Percentiles rank a stretch among this genome's conserved stretches.
Conservation (phyloP, 441 rosid genomes). For the Pelargonium citronellum region DNA sequence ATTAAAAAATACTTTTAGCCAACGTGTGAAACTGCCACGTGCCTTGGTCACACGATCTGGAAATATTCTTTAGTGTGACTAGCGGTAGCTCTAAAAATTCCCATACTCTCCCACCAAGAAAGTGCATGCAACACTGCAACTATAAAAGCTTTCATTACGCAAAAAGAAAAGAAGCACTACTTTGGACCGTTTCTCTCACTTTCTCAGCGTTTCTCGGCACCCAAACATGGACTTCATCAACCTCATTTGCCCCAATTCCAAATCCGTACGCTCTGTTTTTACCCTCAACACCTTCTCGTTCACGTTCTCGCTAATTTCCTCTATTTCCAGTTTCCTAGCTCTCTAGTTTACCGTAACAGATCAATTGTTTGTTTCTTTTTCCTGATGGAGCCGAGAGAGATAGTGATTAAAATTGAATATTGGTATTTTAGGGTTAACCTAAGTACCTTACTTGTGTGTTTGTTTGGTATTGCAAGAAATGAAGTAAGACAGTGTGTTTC, state of each 20-base stretch:
- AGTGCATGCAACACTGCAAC: neutral
- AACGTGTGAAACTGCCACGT: neutral
- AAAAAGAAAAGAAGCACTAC: neutral
- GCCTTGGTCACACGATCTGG: neutral
- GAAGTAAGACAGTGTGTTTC: neutral
- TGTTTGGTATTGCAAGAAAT: constrained; percentile 1
- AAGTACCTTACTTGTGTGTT: neutral
- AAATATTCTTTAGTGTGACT: neutral
- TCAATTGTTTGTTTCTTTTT: neutral
- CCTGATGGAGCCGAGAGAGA: neutral
- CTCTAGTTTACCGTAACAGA: neutral
- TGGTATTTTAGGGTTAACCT: neutral
- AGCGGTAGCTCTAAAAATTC: constrained; percentile 1
- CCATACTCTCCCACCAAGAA: neutral
- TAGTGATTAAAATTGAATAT: neutral
- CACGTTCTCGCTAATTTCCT: neutral
- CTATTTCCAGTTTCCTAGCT: neutral
- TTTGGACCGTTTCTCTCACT: neutral
- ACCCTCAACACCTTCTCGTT: neutral
- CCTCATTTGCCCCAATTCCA: constrained; percentile 44
- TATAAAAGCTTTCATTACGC: neutral
- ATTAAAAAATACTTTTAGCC: no score
- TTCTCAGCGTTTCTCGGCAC: constrained; percentile 1
- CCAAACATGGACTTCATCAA: constrained; percentile 24
- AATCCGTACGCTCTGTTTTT: constrained; percentile 32